Base-by-base conservation (phyloP, 2,329 filamentous ascomycete genomes). In the Talaromyces sp. region DNA sequence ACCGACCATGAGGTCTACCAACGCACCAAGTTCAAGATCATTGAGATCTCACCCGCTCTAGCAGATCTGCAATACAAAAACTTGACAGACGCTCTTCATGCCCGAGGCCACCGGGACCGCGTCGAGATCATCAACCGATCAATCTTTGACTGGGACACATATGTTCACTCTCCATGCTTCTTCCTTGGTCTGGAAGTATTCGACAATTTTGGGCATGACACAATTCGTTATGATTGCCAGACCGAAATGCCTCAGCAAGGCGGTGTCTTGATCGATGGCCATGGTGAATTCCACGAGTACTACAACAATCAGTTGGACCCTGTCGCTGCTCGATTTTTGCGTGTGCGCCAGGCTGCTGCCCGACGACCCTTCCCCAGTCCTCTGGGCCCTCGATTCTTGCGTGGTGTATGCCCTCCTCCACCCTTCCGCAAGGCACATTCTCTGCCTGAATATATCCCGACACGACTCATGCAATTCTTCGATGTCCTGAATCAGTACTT, bases 141-240 rank as follows among this genome's bases (percentile, higher is more conserved):
- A 67, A 89, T 99, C 69, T 97, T 99, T 69, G 91, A 96, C 72
- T 99, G 94, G 93, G 79, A 88, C 60, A 84, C 84, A 42, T 90
- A 89, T 61, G 90, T 97, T n/a, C 88, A 91, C 8, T 89, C 88
- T 2, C 94, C 93, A 0, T 97, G 94, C 78, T 99, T 96, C 80
- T 97, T 99, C 80, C 84, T 99, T 37, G 94, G 93, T 40, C 88
- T 99, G 75, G 94, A 99, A 75, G 94, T 99, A 61, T 96, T 97
- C 68, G 94, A 99, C 79, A 99, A 99, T 76, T 97, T 99, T 70
- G 87, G 91, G 32, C 95, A 99, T 77, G 94, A 99, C 76, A 84
- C 87, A 54, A 86, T 99, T 57, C 92, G 95, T 58, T 99, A 97
- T 77, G 88, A 97, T 74, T 81, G 88, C 10, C 75, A 80, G 55